Evolutionary conservation across 257 asterid species (phyloP), one percentile per base, ranked within the genome.

Genomic region (Perilla frutescens): DNA sequence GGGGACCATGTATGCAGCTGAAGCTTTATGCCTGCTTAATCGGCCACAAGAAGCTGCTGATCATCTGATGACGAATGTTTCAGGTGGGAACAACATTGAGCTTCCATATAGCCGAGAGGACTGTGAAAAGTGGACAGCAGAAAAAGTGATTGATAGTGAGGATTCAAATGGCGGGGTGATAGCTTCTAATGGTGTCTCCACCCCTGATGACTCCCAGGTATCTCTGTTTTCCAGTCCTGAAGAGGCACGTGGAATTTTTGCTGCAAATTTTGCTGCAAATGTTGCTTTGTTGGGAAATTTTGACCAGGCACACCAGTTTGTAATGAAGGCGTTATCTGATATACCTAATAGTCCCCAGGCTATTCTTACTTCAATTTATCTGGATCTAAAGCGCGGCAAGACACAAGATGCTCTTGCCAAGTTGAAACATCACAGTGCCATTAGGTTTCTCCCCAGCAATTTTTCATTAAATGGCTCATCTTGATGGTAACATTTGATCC

Each of bases 1-100:
- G 51, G 97, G 96, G 14, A 81, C 84, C 31, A 66, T 89, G 84
- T 91, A 93, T 63, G 92, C 88, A 57, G 89, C 97, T 12, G 98
- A 93, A 77, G 98, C 98, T 72, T 64, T 93, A 41, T 93, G 97
- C 92, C 56, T 83, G 72, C 86, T 93, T 39, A 89, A 87, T 80
- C 87, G 76, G 80, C 87, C 90, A 14, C 77, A 83, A 74, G 98
- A 91, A 80, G 98, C 98, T 68, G 88, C 96, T 47, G 91, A 84
- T 55, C 79, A 71, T 79, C 75, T 93, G 83, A 63, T 58, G 71
- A 39, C 13, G 26, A 86, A 85, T 72, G 68, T 88, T 14, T 81
- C 94, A n/a, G 69, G 71, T 73, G 94, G 81, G 58, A 75, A 80
- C 75, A 73, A 60, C 40, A 80, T 89, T 60, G 88, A 81, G 44